Base-by-base conservation (phyloP, 352 stramenopile genomes). In the Pythium vanterpoolii region DNA sequence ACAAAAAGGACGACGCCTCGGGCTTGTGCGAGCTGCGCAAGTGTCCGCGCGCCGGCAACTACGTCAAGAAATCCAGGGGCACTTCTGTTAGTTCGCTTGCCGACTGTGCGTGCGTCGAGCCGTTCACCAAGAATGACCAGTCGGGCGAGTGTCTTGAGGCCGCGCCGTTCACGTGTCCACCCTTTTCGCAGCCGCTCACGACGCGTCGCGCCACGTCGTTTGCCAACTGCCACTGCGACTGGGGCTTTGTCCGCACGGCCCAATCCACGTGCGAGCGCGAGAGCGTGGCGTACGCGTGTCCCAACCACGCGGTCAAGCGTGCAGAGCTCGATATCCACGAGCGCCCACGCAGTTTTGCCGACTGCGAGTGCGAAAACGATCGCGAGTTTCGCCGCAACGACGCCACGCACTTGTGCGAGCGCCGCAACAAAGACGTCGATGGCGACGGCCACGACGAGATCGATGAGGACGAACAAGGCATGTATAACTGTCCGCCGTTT, bases 41-140 rank as follows among this genome's bases (percentile, higher is more conserved):
- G 34, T 95, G 85, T 31, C 85, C 83, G 2, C 74, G 85, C 33
- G 81, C 83, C 2, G 85, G 83, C 27, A 91, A 95, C 69, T 95
- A 95, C 57, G 68, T 89, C 44, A 68, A 72, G 31, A 85, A 82
- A 26, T 21, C n/a, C 14, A 50, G 26, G n/a, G 52, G 57, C 6
- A 39, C 28, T 7, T 11, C 34, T 2, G 75, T 93, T 1, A 63
- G 40, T 1, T 93, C 85, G 19, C 77, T 95, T n/a, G 83, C 66
- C 0, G 83, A 94, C 67, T 95, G 85, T 52, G 69, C 66, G 18
- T 95, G 85, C 55, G 62, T 77, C 19, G 56, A 64, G 2, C 81
- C 81, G 8, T 90, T 80, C 55, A 46, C 71, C 10, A 95, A 95
- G 66, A 80, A 89, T 44, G 69, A 86, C 30, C 79, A 83, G 49